phyloP scores from a whole-genome alignment of 805 yeast genomes.

The Metschnikowia koreensis region DNA sequence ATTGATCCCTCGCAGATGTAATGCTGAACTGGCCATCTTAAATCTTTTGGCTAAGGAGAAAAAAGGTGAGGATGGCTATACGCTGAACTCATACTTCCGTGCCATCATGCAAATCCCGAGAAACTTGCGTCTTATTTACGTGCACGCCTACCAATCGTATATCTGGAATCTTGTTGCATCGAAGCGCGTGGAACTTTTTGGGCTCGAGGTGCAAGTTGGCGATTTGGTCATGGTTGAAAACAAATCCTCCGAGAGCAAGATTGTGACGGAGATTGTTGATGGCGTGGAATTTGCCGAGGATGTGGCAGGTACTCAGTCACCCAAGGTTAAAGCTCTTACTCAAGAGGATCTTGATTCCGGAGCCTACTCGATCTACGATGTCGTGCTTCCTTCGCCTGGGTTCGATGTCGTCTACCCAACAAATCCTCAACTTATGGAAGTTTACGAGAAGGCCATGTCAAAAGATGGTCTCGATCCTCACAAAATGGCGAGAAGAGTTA shows the following conservation, averaged over 20 bases:
- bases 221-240: slow-evolving; percentile 63
- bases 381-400: slow-evolving; percentile 96
- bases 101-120: slow-evolving; percentile 90
- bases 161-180: slow-evolving; percentile 91
- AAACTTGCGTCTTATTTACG: slow-evolving; percentile 90
- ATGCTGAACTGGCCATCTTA: slow-evolving; percentile 79
- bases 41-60: slow-evolving; percentile 54
- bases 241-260: slow-evolving; percentile 16
- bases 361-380: slow-evolving; percentile 68
- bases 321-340: slow-evolving; percentile 73
- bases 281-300: slow-evolving; percentile 71
- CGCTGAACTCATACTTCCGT: slow-evolving; percentile 59
- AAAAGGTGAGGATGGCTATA: slow-evolving; percentile 44
- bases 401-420: slow-evolving; percentile 85
- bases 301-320: slow-evolving; percentile 51
- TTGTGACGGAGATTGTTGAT: slow-evolving; percentile 21
- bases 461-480: slow-evolving; percentile 81
- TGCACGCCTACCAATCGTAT: slow-evolving; percentile 95
- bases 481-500: slow-evolving; percentile 77
- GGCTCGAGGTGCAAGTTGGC: slow-evolving; percentile 70
- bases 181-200: slow-evolving; percentile 67
- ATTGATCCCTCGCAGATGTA: slow-evolving; percentile 82
- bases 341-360: slow-evolving; percentile 63
- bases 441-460: slow-evolving; percentile 71
- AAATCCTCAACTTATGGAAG: slow-evolving; percentile 55